Base-by-base conservation (phyloP, 1,284 basidiomycete species). In the Sporisorium scitamineum region DNA sequence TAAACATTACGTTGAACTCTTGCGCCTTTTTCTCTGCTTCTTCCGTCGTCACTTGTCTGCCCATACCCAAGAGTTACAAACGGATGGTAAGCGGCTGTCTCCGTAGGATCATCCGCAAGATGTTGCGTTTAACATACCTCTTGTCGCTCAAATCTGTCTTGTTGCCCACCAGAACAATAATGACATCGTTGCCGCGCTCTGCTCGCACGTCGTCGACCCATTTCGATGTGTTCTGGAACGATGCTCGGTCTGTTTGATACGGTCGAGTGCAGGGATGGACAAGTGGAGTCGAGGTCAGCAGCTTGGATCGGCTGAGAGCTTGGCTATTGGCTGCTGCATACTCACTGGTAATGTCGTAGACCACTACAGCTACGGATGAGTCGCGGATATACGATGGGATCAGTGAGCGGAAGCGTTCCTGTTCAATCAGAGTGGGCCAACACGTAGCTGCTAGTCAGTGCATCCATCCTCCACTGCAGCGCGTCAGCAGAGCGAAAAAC, bases 181-280 rank as follows among this genome's bases (percentile, higher is more conserved):
- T 98, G 34, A 99, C 97, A 84, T 99, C 97, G 87, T 92, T 94
- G 69, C 97, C 97, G 82, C 97, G 89, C 86, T 99, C 97, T 71
- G 95, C 96, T 61, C 95, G 90, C 42, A 99, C 97, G 83, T 99
- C 97, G 86, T 99, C 97, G 87, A 99, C 96, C 97, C 97, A 99
- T 87, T 98, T 99, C 41, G 93, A 90, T 22, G 97, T 99, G 73
- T 97, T 97, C 71, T 96, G 87, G 90, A 99, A 99, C 22, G 95
- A 97, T 77, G 93, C 92, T 48, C 97, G 93, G 87, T 95, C 96
- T 75, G 67, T 32, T 18, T 57, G 20, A 42, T 41, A 5, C 5
- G 1, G 10, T 51, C 3, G 16, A 39, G 18, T 5, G 37, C 34
- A 13, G 14, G 34, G 8, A 34, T 39, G 47, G 42, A 50, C 51